These are phyloP conservation scores for Polytrichum formosum DNA, from an alignment of 225 moss, liverwort and hornwort genomes.

Conservation along the genomic window DNA sequence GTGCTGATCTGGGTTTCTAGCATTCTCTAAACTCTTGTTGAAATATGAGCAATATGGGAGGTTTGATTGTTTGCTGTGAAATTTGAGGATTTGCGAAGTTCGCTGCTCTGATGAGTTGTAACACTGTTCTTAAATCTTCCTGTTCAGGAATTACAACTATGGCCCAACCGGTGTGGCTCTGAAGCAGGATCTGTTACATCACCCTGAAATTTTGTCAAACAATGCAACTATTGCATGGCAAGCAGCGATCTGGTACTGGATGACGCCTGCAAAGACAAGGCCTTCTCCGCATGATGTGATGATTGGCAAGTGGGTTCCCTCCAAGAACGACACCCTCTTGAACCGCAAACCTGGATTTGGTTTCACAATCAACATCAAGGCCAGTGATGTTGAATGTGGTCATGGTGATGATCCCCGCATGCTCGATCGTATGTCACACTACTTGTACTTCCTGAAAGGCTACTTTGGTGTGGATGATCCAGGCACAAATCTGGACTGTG, in stretches of 20 bases:
- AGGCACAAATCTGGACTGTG: slow-evolving; percentile 55
- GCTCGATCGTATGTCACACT: slow-evolving; percentile 59
- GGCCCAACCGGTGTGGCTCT: slow-evolving; percentile 61
- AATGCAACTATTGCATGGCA: slow-evolving; percentile 84
- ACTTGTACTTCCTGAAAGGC: slow-evolving; percentile 29
- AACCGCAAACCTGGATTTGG: slow-evolving; percentile 65
- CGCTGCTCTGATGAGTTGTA: no score
- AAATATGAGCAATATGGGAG: no score
- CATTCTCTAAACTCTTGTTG: no score
- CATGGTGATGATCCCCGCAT: slow-evolving; percentile 69
- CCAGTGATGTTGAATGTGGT: slow-evolving; percentile 71
- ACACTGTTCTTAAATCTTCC: background rate
- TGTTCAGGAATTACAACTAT: slow-evolving; percentile 69
- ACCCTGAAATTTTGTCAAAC: slow-evolving; percentile 47
- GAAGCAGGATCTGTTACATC: slow-evolving; percentile 35
- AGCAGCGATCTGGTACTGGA: slow-evolving; percentile 77
- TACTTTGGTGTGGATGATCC: slow-evolving; percentile 29
- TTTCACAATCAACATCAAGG: slow-evolving; percentile 76
- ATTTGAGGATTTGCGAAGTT: no score
- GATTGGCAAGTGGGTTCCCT: slow-evolving; percentile 62
- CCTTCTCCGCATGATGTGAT: slow-evolving; percentile 85
- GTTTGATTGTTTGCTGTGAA: no score
- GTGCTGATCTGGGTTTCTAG: no score
- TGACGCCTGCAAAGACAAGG: slow-evolving; percentile 58
- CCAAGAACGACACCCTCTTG: slow-evolving; percentile 23